phyloP scores from a whole-genome alignment of 352 stramenopile species.

The Phytopythium sindhum region DNA sequence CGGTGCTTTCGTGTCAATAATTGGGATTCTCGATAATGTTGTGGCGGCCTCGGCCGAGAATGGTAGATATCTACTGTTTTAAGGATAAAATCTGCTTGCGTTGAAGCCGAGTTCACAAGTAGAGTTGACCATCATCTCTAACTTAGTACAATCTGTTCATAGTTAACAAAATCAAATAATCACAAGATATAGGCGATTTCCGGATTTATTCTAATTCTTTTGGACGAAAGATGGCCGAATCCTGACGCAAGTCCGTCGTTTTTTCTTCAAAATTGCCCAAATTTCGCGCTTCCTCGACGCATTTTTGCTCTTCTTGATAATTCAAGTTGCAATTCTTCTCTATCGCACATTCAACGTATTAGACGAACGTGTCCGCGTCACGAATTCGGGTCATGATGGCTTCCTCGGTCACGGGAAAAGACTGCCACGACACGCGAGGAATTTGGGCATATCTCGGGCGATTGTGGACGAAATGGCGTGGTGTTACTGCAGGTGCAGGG shows the following conservation, averaged over 20 bases:
- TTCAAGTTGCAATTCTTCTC: constrained; percentile 1
- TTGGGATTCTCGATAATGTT: background rate
- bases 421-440: background rate
- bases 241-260: background rate
- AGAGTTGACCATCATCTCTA: background rate
- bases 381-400: background rate
- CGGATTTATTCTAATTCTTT: background rate
- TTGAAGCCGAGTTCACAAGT: background rate
- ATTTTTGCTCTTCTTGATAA: background rate
- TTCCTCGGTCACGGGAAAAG: background rate
- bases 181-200: too few relatives aligned
- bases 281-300: background rate
- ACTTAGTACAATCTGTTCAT: background rate
- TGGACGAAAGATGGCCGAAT: background rate
- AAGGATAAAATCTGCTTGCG: background rate
- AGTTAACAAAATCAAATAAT: background rate
- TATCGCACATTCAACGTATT: background rate
- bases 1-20: constrained; percentile 2
- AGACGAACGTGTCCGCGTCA: background rate
- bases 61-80: background rate
- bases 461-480: background rate
- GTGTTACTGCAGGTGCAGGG: background rate
- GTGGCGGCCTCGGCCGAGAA: background rate
- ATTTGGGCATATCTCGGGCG: background rate
- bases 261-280: background rate